phyloP scores from a whole-genome alignment of 495 filamentous ascomycete genomes.

The Filosporella fistucella region DNA sequence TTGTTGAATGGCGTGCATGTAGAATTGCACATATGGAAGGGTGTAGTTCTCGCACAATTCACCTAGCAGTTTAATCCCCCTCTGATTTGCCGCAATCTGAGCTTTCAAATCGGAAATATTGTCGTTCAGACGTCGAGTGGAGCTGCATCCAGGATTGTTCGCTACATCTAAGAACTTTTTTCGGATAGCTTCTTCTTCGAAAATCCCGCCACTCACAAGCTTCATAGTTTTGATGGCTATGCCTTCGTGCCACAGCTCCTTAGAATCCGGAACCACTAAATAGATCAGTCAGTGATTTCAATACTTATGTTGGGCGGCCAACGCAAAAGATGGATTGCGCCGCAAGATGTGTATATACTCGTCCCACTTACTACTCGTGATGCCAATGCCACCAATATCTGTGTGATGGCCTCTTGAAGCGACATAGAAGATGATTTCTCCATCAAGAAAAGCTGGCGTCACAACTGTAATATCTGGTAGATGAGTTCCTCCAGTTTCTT shows the following conservation, averaged over 20 bases:
- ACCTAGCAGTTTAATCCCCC: too few relatives aligned
- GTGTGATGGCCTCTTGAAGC: constrained; percentile 30
- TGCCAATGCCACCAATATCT: constrained; percentile 27
- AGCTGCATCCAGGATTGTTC: constrained; percentile 24
- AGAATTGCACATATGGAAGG: too few relatives aligned
- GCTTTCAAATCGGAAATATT: constrained; percentile 30
- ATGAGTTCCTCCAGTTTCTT: constrained; percentile 27
- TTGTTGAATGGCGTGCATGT: too few relatives aligned
- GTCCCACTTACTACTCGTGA: too few relatives aligned
- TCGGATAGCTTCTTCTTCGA: constrained; percentile 25
- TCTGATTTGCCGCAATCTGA: constrained; percentile 28
- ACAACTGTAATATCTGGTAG: constrained; percentile 26
- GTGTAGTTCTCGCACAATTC: too few relatives aligned
- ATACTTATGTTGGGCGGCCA: too few relatives aligned
- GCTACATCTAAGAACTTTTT: constrained; percentile 26
- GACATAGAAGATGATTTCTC: constrained; percentile 29
- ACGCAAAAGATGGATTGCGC: too few relatives aligned
- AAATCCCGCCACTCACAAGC: constrained; percentile 25
- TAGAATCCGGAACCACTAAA: constrained; percentile 26
- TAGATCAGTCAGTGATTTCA: too few relatives aligned
- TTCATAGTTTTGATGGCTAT: constrained; percentile 25
- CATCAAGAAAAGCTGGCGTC: constrained; percentile 24
- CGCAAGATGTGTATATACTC: too few relatives aligned
- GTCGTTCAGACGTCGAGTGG: constrained; percentile 26
- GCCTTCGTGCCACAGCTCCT: constrained; percentile 28